Percentiles rank a stretch among this genome's conserved stretches.
Evolutionary conservation across 2,329 filamentous ascomycete species (phyloP).

Genomic region (Lachnum nothofagi): DNA sequence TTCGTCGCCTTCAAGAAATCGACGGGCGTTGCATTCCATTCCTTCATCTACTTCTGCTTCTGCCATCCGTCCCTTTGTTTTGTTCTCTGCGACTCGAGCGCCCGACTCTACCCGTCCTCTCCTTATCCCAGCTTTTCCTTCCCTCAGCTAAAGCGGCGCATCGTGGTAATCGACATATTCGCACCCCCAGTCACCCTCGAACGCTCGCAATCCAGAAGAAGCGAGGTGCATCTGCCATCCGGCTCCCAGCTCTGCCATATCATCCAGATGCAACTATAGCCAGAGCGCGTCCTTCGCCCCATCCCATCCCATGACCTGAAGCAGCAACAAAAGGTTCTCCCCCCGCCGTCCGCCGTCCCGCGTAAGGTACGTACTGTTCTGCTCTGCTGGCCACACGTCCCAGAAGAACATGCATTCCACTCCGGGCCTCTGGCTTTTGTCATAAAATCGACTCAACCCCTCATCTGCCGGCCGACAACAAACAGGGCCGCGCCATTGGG

Average conservation of each 20-base stretch:
- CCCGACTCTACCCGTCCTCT: neutral
- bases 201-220: slow-evolving; percentile 3
- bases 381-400: neutral
- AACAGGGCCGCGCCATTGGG: slow-evolving; percentile 21
- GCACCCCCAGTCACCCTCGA: neutral
- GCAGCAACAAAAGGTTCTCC: slow-evolving; percentile 1
- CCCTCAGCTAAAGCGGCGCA: too few relatives aligned
- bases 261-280: neutral
- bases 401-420: slow-evolving; percentile 28
- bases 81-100: too few relatives aligned
- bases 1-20: too few relatives aligned
- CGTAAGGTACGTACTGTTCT: neutral
- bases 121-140: too few relatives aligned
- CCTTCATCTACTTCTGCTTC: too few relatives aligned
- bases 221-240: slow-evolving; percentile 7
- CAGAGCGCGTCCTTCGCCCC: slow-evolving; percentile 5
- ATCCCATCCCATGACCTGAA: slow-evolving; percentile 8
- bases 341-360: slow-evolving; percentile 5
- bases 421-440: slow-evolving; percentile 19
- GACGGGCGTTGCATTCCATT: too few relatives aligned
- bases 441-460: slow-evolving; percentile 16
- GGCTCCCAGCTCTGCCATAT: neutral
- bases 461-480: slow-evolving; percentile 13
- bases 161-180: too few relatives aligned
- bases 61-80: too few relatives aligned